Base-by-base conservation (phyloP, 202 grass and related monocot genomes). In the Schoenoplectus tabernaemontani region DNA sequence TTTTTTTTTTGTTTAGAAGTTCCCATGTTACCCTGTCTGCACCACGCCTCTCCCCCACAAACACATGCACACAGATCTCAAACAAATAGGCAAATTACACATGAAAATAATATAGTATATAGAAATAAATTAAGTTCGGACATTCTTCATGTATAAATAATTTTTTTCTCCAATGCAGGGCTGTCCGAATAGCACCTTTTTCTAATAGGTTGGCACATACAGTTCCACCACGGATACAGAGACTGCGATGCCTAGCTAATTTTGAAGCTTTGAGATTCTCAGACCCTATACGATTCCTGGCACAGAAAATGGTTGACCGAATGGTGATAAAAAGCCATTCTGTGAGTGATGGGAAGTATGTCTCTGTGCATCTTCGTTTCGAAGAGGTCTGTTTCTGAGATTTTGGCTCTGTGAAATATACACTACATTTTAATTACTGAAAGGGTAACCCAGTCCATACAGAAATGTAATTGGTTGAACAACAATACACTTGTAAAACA, bases 341-440 rank as follows among this genome's bases (percentile, higher is more conserved):
- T 83, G 81, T 87, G 78, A 85, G 85, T 53, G 78, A 79, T 62
- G 95, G 91, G 64, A 98, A 95, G 78, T 98, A 95, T 10, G 79
- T 90, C 5, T 98, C 95, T 10, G 91, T 94, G 28, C 95, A 94
- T 87, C 95, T 98, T 85, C 91, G 95, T 59, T 94, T 98, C 84
- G 95, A 94, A 94, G 82, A 92, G 95, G 95, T 97, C 62, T 59
- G 81, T 56, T 32, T 39, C 47, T 53, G 28, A 8, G 19, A 82
- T 17, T 67, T 19, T 77, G 19, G 11, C 16, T 32, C 30, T 67
- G 4, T 22, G 1, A 20, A 57, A 57, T 57, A 57, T 57, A 57
- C 53, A 20, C 53, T 57, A n/a, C 17, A 19, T 17, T 57, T 39
- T 7, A 5, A 4, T 39, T 57, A 20, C n/a, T 57, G 24, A 9